Percentiles rank a stretch among this genome's conserved stretches.
phyloP scores from a whole-genome alignment of 768 basidiomycete species.

The Hortiboletus flavorubellus region DNA sequence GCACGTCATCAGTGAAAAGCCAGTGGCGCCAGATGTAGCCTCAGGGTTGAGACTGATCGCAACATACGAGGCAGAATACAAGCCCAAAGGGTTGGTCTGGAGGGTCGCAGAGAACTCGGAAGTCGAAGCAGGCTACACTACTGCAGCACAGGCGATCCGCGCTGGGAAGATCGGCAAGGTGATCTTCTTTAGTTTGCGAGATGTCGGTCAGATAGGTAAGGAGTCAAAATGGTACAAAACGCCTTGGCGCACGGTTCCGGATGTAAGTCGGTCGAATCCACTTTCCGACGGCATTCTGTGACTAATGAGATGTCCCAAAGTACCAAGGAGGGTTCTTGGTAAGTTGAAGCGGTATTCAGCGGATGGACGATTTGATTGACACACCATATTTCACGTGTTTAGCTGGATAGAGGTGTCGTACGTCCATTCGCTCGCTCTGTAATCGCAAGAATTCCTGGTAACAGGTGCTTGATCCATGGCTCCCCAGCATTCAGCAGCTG shows the following conservation, averaged over 20 bases:
- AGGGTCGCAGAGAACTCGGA: slow-evolving; percentile 79
- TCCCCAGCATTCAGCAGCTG: slow-evolving; percentile 61
- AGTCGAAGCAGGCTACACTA: slow-evolving; percentile 52
- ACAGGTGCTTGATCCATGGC: not conserved
- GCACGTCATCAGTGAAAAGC: slow-evolving; percentile 88
- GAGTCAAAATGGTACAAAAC: slow-evolving; percentile 77
- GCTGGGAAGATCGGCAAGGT: slow-evolving; percentile 71
- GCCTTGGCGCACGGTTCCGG: slow-evolving; percentile 79
- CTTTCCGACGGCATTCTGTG: not conserved
- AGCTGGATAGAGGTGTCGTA: slow-evolving; percentile 81
- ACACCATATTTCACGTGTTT: slow-evolving; percentile 2
- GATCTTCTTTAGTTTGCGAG: slow-evolving; percentile 57
- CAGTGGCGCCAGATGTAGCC: slow-evolving; percentile 69
- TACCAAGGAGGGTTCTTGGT: slow-evolving; percentile 84
- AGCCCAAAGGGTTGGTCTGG: slow-evolving; percentile 70
- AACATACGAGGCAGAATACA: slow-evolving; percentile 61
- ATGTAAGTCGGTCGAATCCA: slow-evolving; percentile 44
- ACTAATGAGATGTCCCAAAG: slow-evolving; percentile 30
- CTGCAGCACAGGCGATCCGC: slow-evolving; percentile 45
- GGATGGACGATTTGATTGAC: not conserved
- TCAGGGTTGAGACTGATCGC: slow-evolving; percentile 62
- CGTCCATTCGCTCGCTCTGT: slow-evolving; percentile 24
- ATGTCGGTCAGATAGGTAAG: slow-evolving; percentile 52
- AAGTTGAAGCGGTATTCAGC: slow-evolving; percentile 27
- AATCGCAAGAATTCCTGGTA: not conserved